phyloP scores from a whole-genome alignment of 2,329 filamentous ascomycete species.

The Annulohypoxylon truncatum region DNA sequence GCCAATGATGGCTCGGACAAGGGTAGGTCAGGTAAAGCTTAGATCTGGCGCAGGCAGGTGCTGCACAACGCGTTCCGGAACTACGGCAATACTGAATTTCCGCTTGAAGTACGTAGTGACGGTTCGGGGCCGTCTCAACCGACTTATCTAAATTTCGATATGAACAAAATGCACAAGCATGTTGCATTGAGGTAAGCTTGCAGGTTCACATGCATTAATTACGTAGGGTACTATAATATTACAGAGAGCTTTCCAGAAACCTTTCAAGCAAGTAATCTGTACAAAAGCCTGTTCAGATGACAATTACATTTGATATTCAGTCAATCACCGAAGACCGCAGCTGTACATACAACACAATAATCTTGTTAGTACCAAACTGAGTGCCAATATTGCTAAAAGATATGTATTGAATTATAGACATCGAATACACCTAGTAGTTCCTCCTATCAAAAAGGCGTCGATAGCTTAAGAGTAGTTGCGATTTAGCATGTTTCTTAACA shows the following conservation, averaged over 20 bases:
- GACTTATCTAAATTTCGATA: background rate
- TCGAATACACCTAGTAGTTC: background rate
- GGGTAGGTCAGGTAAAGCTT: slow-evolving; percentile 23
- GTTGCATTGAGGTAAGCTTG: slow-evolving; percentile 21
- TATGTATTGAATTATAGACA: no score
- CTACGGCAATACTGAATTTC: slow-evolving; percentile 43
- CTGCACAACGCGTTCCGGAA: slow-evolving; percentile 44
- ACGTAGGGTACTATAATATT: no score
- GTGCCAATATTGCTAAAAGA: background rate
- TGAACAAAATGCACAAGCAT: slow-evolving; percentile 20
- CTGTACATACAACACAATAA: background rate
- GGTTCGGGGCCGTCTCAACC: background rate
- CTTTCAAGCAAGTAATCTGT: slow-evolving; percentile 9
- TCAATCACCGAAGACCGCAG: background rate
- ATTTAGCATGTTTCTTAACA: slow-evolving; percentile 27
- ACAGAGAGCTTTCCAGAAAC: slow-evolving; percentile 31
- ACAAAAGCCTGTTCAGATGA: background rate
- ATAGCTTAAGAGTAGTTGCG: slow-evolving; percentile 5
- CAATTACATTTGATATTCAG: background rate
- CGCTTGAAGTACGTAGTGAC: slow-evolving; percentile 14
- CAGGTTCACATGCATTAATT: slow-evolving; percentile 30
- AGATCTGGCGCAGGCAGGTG: slow-evolving; percentile 40
- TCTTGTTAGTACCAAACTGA: background rate
- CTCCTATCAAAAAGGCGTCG: background rate
- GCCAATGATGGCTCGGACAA: slow-evolving; percentile 30